Conservation (phyloP, 805 yeast species). For the Monosporozyma aquatica region DNA sequence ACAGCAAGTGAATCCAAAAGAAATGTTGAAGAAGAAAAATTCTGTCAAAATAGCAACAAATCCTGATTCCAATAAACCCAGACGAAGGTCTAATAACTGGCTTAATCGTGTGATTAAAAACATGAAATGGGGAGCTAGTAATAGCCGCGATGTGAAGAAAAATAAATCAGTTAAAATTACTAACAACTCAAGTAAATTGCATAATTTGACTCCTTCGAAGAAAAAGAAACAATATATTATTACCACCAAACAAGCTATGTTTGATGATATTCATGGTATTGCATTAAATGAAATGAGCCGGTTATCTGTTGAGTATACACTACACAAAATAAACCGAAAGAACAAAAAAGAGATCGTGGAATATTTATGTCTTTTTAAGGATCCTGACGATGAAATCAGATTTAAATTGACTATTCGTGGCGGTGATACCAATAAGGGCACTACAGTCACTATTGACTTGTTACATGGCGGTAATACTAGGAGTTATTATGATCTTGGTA, state of each 20-base stretch:
- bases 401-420: constrained; percentile 21
- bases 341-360: constrained; percentile 16
- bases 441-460: not conserved
- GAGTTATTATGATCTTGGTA: not conserved
- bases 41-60: too few relatives aligned
- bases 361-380: constrained; percentile 17
- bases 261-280: constrained; percentile 24
- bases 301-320: constrained; percentile 20
- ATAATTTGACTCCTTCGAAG: not conserved
- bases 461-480: not conserved
- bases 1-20: not conserved
- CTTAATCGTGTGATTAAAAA: constrained; percentile 1
- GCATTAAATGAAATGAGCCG: constrained; percentile 22
- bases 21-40: not conserved
- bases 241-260: constrained; percentile 9
- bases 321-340: constrained; percentile 17
- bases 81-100: not conserved
- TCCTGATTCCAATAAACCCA: not conserved
- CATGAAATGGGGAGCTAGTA: constrained; percentile 1
- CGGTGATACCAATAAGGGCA: not conserved
- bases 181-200: not conserved
- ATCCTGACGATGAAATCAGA: constrained; percentile 8
- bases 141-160: not conserved
- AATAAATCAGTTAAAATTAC: not conserved
- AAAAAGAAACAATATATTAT: not conserved